Evolutionary conservation across 2,329 filamentous ascomycete genomes (phyloP), one percentile per base, ranked within the genome.

Genomic region (Microascus cirrosus): DNA sequence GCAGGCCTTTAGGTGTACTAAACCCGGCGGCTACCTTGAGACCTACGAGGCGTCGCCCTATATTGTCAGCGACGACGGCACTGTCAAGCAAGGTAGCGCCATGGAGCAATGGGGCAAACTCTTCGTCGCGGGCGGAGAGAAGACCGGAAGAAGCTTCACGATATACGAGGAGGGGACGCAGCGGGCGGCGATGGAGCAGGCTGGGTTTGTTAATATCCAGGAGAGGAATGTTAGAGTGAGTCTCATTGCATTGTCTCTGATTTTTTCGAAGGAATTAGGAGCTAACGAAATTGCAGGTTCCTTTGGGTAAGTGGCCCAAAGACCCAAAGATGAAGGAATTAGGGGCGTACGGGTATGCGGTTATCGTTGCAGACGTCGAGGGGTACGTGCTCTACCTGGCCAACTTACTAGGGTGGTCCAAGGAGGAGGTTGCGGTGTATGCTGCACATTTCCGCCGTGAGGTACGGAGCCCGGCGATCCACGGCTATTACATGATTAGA

Each of bases 1-100:
- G 54, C 76, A 77, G 58, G 66, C 76, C 5, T 78, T 69, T 64
- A 71, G 70, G 58, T 74, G 80, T 58, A 70, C 81, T 42, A 77
- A 77, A 61, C 61, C 68, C 73, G 81, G 80, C 18, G 81, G 74
- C 8, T 66, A 61, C 59, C 36, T 66, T n/a, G 64, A 66, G n/a
- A 68, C 67, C 8, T 80, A 71, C 64, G 74, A 74, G 60, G 74
- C 13, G 54, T 63, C 34, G 62, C 59, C 60, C 12, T 55, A 58
- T 18, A 62, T 65, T 13, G 39, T 62, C 39, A 63, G 60, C 34
- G 65, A 66, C 55, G 65, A 66, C 35, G 59, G 53, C 51, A 64
- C 64, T 8, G 59, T 66, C 4, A 55, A 55, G 10, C 58, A 61
- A 24, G 59, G 63, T 3, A 65, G 62, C 2, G 68, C 68, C 35